Evolutionary conservation across 2,329 filamentous ascomycete species (phyloP), one percentile per base, ranked within the genome.

Genomic region (Diaporthe nobilis): DNA sequence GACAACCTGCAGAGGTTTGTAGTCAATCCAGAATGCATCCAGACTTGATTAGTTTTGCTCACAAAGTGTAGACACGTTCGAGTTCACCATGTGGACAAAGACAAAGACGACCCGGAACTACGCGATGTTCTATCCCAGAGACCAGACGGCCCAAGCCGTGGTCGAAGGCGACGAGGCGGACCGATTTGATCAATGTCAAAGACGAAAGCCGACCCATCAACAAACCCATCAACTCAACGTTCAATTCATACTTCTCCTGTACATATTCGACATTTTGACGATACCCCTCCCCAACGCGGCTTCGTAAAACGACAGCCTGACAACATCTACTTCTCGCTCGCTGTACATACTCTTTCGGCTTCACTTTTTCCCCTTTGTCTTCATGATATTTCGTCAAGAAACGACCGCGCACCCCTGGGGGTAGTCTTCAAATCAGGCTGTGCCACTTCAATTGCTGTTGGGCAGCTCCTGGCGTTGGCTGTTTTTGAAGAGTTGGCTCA

Each of bases 1-100:
- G 97, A 99, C 83, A 98, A 98, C 87, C 86, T 99, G 74, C 96
- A 98, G 87, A 92, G 96, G 95, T 97, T 88, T 78, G 90, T 83
- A 70, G 6, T 28, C 70, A 44, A 67, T 34, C 28, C 37, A n/a
- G 44, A 68, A 72, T 80, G 72, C 77, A 72, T 37, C 60, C 67
- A 67, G 74, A 74, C 70, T 31, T 55, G n/a, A 61, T 61, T 65
- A 47, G 22, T 25, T 20, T 25, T 34, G 53, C 77, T 80, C 47
- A 82, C 76, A 49, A 4, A 44, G 31, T 4, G 10, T 49, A 98
- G 95, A 83, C 97, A 99, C 84, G 97, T 98, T 47, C 92, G 95
- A 73, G 95, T 97, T 57, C 96, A 98, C 82, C 97, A 98, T 82
- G 87, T 92, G 53, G 96, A 98, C 81, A 97, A 95, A 83, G 92